phyloP scores from a whole-genome alignment of 2,329 filamentous ascomycete species.

The Coniochaeta prunicola region DNA sequence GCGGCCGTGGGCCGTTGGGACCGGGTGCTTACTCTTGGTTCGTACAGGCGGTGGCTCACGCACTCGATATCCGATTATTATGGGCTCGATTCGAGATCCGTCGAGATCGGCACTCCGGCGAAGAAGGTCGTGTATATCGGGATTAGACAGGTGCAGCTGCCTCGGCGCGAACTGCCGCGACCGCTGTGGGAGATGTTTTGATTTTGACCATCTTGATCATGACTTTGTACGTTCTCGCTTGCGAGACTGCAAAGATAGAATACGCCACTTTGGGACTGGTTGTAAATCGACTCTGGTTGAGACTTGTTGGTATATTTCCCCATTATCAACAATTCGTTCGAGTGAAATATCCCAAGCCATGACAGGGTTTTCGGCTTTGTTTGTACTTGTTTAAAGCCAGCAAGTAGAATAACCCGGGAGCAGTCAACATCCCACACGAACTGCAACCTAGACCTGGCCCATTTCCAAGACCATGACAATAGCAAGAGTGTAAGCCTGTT shows the following conservation, averaged over 20 bases:
- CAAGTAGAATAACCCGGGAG: background rate
- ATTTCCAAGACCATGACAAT: background rate
- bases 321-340: background rate
- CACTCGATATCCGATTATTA: slow-evolving; percentile 92
- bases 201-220: background rate
- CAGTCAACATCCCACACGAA: background rate
- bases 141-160: slow-evolving; percentile 41
- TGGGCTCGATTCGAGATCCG: slow-evolving; percentile 75
- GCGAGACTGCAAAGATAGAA: background rate
- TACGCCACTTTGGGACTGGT: background rate
- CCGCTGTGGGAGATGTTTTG: slow-evolving; percentile 55
- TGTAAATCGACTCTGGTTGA: background rate
- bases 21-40: slow-evolving; percentile 7
- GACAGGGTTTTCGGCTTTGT: background rate
- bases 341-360: background rate
- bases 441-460: background rate
- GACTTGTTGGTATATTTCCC: background rate
- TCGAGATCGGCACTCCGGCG: slow-evolving; percentile 63
- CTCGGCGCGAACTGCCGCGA: slow-evolving; percentile 39
- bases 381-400: background rate
- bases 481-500: background rate
- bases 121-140: slow-evolving; percentile 79
- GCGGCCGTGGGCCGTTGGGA: background rate
- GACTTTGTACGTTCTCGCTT: background rate
- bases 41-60: slow-evolving; percentile 73